Evolutionary conservation across 768 basidiomycete species (phyloP), one percentile per base, ranked within the genome.

Genomic region (Termitomyces sp.): DNA sequence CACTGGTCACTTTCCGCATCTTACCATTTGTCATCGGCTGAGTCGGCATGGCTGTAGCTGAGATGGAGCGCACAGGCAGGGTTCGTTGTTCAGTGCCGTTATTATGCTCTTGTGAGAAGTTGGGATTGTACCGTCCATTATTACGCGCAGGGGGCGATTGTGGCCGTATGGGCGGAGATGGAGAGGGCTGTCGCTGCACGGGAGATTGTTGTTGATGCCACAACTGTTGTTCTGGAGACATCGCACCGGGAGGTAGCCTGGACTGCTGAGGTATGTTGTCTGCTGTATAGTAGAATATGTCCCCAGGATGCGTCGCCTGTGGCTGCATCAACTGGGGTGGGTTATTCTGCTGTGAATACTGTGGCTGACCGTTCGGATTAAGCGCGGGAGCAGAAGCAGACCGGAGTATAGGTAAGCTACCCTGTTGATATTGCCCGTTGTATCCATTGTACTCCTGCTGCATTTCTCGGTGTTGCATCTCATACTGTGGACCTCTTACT

Each of bases 381-480:
- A 55, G 60, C 26, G 54, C 51, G 22, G 67, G 66, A 22, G 64
- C 59, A 35, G 69, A 69, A 11, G 61, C 14, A 34, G 66, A 55
- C 52, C 69, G 60, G 38, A 57, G 60, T 56, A 66, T 65, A 15
- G 60, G 60, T 37, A 60, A 51, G 34, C 50, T 44, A 19, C 60
- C 71, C 21, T 70, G 70, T 55, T 74, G 71, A 1, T 60, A 58
- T 47, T 70, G 72, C 26, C 69, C 69, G 51, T 67, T 71, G 53
- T 75, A 78, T 52, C 74, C 77, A 47, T 77, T 76, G 59, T 90
- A 90, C 66, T 96, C 92, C 63, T 94, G 88, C 68, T 94, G 90
- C 80, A 98, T 93, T 48, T 87, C 90, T 22, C 88, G 84, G 68
- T 93, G 89, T 67, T 98, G 95, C 82, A 90, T 87, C 64, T 96